A percentile compares a stretch with the other conserved stretches of the same genome.
Conservation (phyloP, 257 asterid genomes). For the Parsonsia alboflavescens region DNA sequence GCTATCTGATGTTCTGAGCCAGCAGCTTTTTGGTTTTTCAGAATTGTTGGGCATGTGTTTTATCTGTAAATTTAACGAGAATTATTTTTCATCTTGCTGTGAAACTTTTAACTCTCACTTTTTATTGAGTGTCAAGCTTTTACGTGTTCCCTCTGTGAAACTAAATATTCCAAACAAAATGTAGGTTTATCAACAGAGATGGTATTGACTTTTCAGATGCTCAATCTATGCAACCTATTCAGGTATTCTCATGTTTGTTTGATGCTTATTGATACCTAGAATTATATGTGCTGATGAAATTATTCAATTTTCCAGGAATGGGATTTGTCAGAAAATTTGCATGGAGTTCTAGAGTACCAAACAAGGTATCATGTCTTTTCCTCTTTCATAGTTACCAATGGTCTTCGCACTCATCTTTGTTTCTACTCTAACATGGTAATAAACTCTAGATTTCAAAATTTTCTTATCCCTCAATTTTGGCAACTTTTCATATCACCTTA, state of each 20-base stretch:
- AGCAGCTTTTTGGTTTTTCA: not conserved
- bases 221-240: slow-evolving; percentile 80
- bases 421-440: not conserved
- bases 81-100: not conserved
- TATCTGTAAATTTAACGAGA: not conserved
- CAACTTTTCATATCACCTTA: not conserved
- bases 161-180: slow-evolving; percentile 19
- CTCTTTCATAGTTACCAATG: slow-evolving; percentile 3
- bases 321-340: slow-evolving; percentile 85
- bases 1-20: slow-evolving; percentile 11
- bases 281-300: slow-evolving; percentile 14
- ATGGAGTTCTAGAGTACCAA: slow-evolving; percentile 89
- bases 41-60: not conserved
- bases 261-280: slow-evolving; percentile 3
- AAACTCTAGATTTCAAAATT: not conserved
- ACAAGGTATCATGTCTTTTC: slow-evolving; percentile 54
- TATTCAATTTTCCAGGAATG: slow-evolving; percentile 63
- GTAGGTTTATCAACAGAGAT: slow-evolving; percentile 84
- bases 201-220: slow-evolving; percentile 98
- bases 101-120: not conserved
- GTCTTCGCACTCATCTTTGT: not conserved
- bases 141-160: slow-evolving; percentile 16
- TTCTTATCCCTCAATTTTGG: not conserved
- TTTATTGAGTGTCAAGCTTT: not conserved
- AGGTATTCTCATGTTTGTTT: slow-evolving; percentile 42